These are phyloP conservation scores for Ceratocystis papillata DNA, from an alignment of 2,329 filamentous ascomycete species.

Conservation along the genomic window DNA sequence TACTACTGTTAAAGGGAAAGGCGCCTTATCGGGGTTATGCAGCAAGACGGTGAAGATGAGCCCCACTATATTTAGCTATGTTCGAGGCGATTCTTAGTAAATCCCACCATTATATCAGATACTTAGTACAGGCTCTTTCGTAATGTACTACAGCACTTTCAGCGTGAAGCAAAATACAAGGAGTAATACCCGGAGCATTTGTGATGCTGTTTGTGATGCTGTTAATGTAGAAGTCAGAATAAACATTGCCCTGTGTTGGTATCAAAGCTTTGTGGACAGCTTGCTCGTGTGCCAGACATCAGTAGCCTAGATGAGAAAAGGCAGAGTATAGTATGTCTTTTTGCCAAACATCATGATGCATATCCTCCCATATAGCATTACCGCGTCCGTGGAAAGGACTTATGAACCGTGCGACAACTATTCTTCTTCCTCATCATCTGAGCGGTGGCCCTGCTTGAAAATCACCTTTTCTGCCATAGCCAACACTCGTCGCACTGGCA, in stretches of 20 bases:
- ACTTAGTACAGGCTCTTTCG: too few relatives aligned
- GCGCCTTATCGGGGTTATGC: slow-evolving; percentile 9
- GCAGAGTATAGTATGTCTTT: background rate
- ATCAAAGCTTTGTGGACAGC: background rate
- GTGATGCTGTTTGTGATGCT: too few relatives aligned
- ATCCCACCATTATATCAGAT: too few relatives aligned
- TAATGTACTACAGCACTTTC: too few relatives aligned
- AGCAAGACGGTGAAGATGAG: background rate
- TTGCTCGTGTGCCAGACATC: background rate
- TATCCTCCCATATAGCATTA: background rate
- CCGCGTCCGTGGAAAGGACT: background rate
- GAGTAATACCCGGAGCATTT: too few relatives aligned
- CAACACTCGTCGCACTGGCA: slow-evolving; percentile 70
- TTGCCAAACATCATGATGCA: background rate
- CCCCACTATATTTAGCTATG: background rate
- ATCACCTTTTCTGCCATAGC: slow-evolving; percentile 82
- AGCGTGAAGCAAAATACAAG: too few relatives aligned
- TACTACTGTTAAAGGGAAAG: background rate
- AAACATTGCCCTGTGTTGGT: background rate
- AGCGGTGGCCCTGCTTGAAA: slow-evolving; percentile 55
- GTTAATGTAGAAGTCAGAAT: too few relatives aligned
- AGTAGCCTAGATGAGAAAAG: too few relatives aligned
- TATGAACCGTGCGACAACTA: background rate
- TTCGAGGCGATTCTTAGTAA: too few relatives aligned
- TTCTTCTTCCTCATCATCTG: slow-evolving; percentile 35